phyloP scores from a whole-genome alignment of 352 stramenopile genomes.

The Phytophthora podocarpi region DNA sequence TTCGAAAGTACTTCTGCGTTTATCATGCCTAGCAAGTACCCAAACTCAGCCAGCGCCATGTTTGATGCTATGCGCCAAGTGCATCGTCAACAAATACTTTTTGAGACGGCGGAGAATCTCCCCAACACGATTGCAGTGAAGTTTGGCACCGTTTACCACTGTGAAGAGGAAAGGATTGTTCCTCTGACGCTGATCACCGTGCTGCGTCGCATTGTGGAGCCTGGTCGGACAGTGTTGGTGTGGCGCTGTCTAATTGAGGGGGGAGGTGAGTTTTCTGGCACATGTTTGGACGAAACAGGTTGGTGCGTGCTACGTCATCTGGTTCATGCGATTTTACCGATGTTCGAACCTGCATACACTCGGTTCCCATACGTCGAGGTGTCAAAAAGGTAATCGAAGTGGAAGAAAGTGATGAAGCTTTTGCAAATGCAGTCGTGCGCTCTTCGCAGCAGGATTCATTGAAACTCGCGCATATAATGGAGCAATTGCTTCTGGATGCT shows the following conservation, averaged over 20 bases:
- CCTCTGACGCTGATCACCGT: not conserved
- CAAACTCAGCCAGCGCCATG: constrained; percentile 8
- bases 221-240: constrained; percentile 13
- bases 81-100: constrained; percentile 3
- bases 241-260: constrained; percentile 18
- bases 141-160: constrained; percentile 11
- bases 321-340: not conserved
- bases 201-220: constrained; percentile 12
- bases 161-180: not conserved
- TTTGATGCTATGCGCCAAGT: constrained; percentile 12
- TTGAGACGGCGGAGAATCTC: not conserved
- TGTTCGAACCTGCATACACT: constrained; percentile 14
- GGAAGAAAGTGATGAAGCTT: not conserved
- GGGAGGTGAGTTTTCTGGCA: constrained; percentile 11
- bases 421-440: constrained; percentile 4
- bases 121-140: constrained; percentile 21
- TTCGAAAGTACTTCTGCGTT: constrained; percentile 21
- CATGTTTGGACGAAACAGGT: constrained; percentile 11
- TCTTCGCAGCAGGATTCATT: constrained; percentile 3
- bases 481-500: constrained; percentile 6
- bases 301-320: constrained; percentile 9
- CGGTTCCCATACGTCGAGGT: not conserved
- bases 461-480: constrained; percentile 11
- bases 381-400: not conserved
- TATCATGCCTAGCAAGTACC: constrained; percentile 8